Conservation (phyloP, 2,329 filamentous ascomycete genomes). For the Akanthomyces muscarius region DNA sequence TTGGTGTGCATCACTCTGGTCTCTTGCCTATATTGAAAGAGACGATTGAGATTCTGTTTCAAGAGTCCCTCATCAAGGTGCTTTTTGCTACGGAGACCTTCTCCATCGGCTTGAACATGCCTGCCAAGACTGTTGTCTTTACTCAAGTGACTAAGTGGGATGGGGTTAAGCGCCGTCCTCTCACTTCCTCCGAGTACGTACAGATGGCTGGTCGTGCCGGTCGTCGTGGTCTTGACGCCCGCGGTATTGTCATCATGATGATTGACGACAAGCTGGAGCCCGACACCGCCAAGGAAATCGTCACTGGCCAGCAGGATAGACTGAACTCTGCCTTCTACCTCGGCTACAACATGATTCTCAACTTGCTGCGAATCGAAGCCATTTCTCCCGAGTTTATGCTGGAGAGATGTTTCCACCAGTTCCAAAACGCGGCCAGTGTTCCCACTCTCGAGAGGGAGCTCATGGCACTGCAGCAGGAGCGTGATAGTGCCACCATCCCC, state of each 20-base stretch:
- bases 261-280: slow-evolving; percentile 95
- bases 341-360: slow-evolving; percentile 99
- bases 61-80: slow-evolving; percentile 96
- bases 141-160: slow-evolving; percentile 96
- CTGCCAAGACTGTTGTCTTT: slow-evolving; percentile 98
- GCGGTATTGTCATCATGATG: slow-evolving; percentile 99
- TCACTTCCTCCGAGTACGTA: slow-evolving; percentile 89
- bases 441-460: slow-evolving; percentile 80
- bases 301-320: slow-evolving; percentile 93
- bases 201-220: slow-evolving; percentile 98
- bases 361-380: slow-evolving; percentile 95
- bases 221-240: slow-evolving; percentile 92
- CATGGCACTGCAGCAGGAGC: slow-evolving; percentile 70
- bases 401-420: slow-evolving; percentile 97
- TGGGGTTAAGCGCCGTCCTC: slow-evolving; percentile 75
- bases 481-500: slow-evolving; percentile 68
- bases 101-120: slow-evolving; percentile 98
- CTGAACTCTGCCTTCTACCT: slow-evolving; percentile 97
- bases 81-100: slow-evolving; percentile 98
- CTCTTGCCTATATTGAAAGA: slow-evolving; percentile 94
- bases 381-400: slow-evolving; percentile 98
- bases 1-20: slow-evolving; percentile 96
- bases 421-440: slow-evolving; percentile 90
- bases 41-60: slow-evolving; percentile 97
- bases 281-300: slow-evolving; percentile 87